phyloP scores from a whole-genome alignment of 371 early-diverging fungal species.

The Mortierella sp. region DNA sequence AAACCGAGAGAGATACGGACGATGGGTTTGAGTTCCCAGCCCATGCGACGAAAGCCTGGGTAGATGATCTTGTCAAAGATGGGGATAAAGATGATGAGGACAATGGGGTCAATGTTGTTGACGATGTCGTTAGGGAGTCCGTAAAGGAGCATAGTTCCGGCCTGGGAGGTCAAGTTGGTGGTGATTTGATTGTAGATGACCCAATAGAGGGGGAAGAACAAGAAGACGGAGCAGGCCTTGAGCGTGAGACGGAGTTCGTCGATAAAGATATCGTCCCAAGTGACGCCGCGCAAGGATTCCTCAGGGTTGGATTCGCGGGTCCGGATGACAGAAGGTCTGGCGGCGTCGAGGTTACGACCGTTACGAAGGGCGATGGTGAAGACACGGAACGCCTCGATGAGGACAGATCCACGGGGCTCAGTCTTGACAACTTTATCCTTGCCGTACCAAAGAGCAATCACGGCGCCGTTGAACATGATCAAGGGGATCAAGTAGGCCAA shows the following conservation, averaged over 20 bases:
- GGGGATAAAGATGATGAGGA: slow-evolving; percentile 79
- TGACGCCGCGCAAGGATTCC: slow-evolving; percentile 16
- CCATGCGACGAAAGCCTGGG: slow-evolving; percentile 75
- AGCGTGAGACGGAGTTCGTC: slow-evolving; percentile 77
- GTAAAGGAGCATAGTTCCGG: slow-evolving; percentile 77
- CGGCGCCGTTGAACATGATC: slow-evolving; percentile 75
- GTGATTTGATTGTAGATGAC: slow-evolving; percentile 81
- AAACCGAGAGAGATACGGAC: slow-evolving; percentile 81
- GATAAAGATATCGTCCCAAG: slow-evolving; percentile 84
- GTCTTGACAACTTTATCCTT: slow-evolving; percentile 70
- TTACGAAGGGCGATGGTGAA: slow-evolving; percentile 43
- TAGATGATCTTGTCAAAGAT: slow-evolving; percentile 78
- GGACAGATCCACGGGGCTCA: slow-evolving; percentile 71
- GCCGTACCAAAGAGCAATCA: slow-evolving; percentile 68
- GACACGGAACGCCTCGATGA: slow-evolving; percentile 49
- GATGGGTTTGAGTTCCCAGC: slow-evolving; percentile 75
- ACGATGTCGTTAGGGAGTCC: slow-evolving; percentile 68
- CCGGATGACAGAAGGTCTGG: slow-evolving; percentile 48
- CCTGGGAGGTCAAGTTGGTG: slow-evolving; percentile 81
- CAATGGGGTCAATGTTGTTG: slow-evolving; percentile 69
- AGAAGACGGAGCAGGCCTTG: slow-evolving; percentile 78
- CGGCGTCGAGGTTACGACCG: slow-evolving; percentile 54
- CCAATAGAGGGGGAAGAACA: slow-evolving; percentile 86
- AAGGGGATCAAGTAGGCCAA: slow-evolving; percentile 78
- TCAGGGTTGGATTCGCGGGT: slow-evolving; percentile 17